These are phyloP conservation scores for Perkinsus chesapeaki DNA, from an alignment of 169 alveolate genomes.

Conservation along the genomic window DNA sequence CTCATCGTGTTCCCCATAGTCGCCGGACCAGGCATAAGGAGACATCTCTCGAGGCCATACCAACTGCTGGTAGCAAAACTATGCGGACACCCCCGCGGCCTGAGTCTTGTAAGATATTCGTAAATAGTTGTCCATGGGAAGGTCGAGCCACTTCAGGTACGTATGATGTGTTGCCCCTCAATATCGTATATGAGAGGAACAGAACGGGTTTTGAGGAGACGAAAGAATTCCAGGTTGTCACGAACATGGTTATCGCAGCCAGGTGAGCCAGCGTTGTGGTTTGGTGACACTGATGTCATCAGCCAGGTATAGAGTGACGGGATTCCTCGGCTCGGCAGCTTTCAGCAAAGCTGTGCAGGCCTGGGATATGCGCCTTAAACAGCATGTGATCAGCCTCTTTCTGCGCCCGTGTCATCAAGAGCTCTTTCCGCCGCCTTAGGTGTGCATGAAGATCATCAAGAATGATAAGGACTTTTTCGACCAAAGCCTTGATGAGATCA, in stretches of 20 bases:
- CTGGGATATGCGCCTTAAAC: conserved; percentile 7
- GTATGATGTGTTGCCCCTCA: conserved; percentile 72
- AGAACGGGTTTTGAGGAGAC: conserved; percentile 83
- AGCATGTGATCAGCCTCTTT: background rate
- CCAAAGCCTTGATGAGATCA: conserved; percentile 81
- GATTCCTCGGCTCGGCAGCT: conserved; percentile 13
- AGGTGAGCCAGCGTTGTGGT: conserved; percentile 66
- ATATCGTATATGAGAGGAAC: conserved; percentile 78
- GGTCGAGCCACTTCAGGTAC: conserved; percentile 27
- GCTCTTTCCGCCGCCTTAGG: conserved; percentile 25
- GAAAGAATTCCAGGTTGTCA: conserved; percentile 75
- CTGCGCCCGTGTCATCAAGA: background rate
- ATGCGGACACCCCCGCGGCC: background rate
- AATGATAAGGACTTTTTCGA: conserved; percentile 84
- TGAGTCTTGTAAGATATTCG: background rate
- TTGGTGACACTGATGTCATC: conserved; percentile 22
- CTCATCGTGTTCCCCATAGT: background rate
- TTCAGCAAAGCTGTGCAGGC: background rate
- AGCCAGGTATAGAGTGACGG: conserved; percentile 11
- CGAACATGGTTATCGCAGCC: conserved; percentile 76
- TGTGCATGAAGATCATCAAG: conserved; percentile 84
- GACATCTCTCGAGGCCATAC: conserved; percentile 6
- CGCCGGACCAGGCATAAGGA: background rate
- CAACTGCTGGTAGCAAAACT: conserved; percentile 8
- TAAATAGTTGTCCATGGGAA: background rate